Conservation (phyloP, 2,329 filamentous ascomycete genomes). For the Nigrospora oryzae region DNA sequence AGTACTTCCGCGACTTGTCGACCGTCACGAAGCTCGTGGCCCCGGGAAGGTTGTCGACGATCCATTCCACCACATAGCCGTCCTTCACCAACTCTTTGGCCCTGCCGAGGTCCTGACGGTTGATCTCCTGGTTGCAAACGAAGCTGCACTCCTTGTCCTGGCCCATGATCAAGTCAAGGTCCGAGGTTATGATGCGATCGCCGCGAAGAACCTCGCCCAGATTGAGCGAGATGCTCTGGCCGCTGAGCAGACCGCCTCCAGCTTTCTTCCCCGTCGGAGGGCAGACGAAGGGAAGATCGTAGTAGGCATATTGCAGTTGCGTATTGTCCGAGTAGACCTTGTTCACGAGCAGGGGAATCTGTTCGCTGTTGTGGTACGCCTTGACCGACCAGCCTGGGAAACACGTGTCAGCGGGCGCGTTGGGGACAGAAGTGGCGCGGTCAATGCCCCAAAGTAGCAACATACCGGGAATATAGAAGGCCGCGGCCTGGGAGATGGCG, state of each 20-base stretch:
- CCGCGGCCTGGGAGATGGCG: conserved; percentile 42
- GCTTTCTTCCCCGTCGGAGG: conserved; percentile 62
- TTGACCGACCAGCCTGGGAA: conserved; percentile 68
- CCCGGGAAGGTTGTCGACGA: conserved; percentile 83
- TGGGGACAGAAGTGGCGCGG: conserved; percentile 8
- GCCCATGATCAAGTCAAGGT: conserved; percentile 73
- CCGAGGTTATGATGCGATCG: conserved; percentile 76
- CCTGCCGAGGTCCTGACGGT: conserved; percentile 54
- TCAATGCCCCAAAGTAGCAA: conserved; percentile 1
- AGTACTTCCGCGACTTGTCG: conserved; percentile 79
- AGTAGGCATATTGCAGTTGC: conserved; percentile 86
- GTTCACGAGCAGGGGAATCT: conserved; percentile 80
- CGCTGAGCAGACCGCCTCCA: conserved; percentile 62
- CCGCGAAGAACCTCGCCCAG: conserved; percentile 81
- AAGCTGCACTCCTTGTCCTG: conserved; percentile 65
- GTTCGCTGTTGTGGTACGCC: conserved; percentile 67
- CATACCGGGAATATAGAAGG: conserved; percentile 82
- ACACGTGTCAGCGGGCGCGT: conserved; percentile 1
- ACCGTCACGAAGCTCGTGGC: conserved; percentile 83
- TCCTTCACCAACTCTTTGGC: conserved; percentile 66
- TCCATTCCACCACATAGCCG: conserved; percentile 87
- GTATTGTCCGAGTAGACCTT: conserved; percentile 88
- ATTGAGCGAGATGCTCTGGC: conserved; percentile 72
- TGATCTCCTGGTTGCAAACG: conserved; percentile 63
- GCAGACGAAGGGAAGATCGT: conserved; percentile 80